A percentile compares a stretch with the other conserved stretches of the same genome.
Conservation (phyloP, 2,329 filamentous ascomycete genomes). For the Cladosporium oxysporum region DNA sequence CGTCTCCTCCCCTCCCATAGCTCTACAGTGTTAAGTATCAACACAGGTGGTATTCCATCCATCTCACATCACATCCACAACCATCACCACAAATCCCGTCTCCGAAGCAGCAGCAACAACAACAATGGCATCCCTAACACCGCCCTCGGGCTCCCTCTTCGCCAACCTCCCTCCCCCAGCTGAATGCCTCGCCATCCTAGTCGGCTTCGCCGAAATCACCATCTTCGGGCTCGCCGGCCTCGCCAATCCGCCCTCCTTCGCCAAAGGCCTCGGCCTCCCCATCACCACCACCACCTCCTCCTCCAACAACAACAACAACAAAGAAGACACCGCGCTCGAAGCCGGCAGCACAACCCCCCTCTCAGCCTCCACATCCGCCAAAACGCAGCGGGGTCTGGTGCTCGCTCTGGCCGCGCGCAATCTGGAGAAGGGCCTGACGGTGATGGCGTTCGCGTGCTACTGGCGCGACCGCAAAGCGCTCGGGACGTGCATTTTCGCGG, state of each 20-base stretch:
- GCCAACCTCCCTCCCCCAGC: constrained; percentile 36
- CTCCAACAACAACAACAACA: too few species aligned
- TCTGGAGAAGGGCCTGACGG: constrained; percentile 34
- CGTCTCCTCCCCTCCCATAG: not conserved
- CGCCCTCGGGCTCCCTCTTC: constrained; percentile 24
- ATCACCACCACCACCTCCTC: constrained; percentile 25
- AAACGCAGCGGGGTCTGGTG: constrained; percentile 32
- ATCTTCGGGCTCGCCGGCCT: constrained; percentile 39
- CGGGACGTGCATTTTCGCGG: constrained; percentile 32
- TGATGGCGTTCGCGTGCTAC: constrained; percentile 36
- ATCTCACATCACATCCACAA: not conserved
- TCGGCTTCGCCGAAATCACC: constrained; percentile 36
- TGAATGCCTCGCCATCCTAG: constrained; percentile 39
- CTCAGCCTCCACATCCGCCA: not conserved
- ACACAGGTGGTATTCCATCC: not conserved
- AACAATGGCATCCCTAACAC: constrained; percentile 9
- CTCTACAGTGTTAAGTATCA: not conserved
- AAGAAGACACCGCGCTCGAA: not conserved
- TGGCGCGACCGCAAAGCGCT: constrained; percentile 35
- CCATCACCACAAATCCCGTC: too few species aligned
- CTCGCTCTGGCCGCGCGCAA: constrained; percentile 36
- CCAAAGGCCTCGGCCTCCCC: constrained; percentile 38
- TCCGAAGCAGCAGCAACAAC: not conserved
- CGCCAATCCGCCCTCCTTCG: constrained; percentile 36
- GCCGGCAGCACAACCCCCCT: not conserved